A percentile compares a stretch with the other conserved stretches of the same genome.
These are phyloP conservation scores for Cladosporium sphaerospermum DNA, from an alignment of 2,329 filamentous ascomycete species.

Conservation along the genomic window DNA sequence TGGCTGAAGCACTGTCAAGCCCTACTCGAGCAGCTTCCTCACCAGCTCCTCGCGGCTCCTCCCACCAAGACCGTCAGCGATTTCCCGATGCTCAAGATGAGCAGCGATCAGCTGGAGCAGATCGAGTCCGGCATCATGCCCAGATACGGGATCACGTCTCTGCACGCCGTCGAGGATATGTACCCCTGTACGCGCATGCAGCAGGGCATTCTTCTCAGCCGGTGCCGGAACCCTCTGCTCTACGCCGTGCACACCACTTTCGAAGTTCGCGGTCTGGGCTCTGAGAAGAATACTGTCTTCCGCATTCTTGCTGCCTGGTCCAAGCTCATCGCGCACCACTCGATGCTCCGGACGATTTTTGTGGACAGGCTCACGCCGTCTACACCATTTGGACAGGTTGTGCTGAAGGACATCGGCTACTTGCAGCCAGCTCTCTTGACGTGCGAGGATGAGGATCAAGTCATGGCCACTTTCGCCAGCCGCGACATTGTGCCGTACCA, in stretches of 20 bases:
- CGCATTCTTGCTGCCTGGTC: conserved; percentile 25
- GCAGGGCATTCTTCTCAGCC: conserved; percentile 12
- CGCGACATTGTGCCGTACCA: conserved; percentile 9
- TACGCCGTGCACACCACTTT: conserved; percentile 7
- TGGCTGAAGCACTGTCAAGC: conserved; percentile 4
- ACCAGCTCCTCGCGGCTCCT: conserved; percentile 2
- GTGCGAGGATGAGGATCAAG: conserved; percentile 2
- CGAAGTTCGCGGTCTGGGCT: conserved; percentile 2
- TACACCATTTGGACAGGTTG: conserved; percentile 5
- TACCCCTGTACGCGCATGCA: conserved; percentile 14
- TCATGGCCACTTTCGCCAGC: conserved; percentile 4
- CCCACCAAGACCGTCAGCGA: conserved; percentile 7
- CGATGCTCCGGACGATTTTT: conserved; percentile 37
- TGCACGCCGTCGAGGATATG: conserved; percentile 6
- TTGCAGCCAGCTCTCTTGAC: not conserved
- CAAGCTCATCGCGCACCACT: conserved; percentile 23
- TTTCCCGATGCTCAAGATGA: conserved; percentile 8
- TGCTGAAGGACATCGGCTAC: conserved; percentile 8
- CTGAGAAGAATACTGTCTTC: not conserved
- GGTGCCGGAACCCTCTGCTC: conserved; percentile 4
- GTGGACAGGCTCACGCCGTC: conserved; percentile 14
- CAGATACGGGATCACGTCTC: conserved; percentile 4
- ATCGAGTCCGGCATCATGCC: conserved; percentile 3
- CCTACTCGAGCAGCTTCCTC: conserved; percentile 1
- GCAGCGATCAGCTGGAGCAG: not conserved